A percentile compares a stretch with the other conserved stretches of the same genome.
Evolutionary conservation across 1,284 basidiomycete genomes (phyloP).

Genomic region (Clitocybe nebularis): DNA sequence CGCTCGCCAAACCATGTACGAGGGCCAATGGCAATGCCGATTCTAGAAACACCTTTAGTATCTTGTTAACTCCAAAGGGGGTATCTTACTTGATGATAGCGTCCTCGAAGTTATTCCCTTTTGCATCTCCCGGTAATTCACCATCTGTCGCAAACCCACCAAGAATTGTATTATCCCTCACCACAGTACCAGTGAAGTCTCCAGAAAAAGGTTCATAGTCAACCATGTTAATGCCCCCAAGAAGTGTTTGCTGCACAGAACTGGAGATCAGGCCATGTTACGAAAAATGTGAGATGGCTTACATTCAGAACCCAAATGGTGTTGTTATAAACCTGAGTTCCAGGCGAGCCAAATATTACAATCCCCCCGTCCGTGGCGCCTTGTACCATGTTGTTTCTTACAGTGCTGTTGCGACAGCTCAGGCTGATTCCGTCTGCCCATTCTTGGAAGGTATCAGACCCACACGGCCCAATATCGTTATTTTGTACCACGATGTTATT

Average conservation of each 20-base stretch:
- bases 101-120: conserved; percentile 56
- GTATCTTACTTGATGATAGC: conserved; percentile 63
- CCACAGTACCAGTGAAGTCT: conserved; percentile 64
- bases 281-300: conserved; percentile 17
- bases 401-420: conserved; percentile 61
- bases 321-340: conserved; percentile 61
- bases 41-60: conserved; percentile 30
- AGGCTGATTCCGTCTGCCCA: conserved; percentile 88
- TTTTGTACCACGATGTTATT: conserved; percentile 64
- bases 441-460: conserved; percentile 58
- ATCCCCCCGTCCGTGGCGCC: conserved; percentile 81
- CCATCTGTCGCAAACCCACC: conserved; percentile 62
- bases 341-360: conserved; percentile 81
- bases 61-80: conserved; percentile 7
- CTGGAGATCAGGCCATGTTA: conserved; percentile 3
- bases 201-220: conserved; percentile 75
- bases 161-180: conserved; percentile 67
- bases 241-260: conserved; percentile 50
- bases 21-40: conserved; percentile 76
- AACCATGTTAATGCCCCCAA: conserved; percentile 82
- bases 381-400: conserved; percentile 71
- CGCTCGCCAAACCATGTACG: conserved; percentile 71
- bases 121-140: conserved; percentile 33
- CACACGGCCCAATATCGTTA: conserved; percentile 78
- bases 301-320: conserved; percentile 72